phyloP scores from a whole-genome alignment of 2,329 filamentous ascomycete genomes.

The Penicillium janthinellum region DNA sequence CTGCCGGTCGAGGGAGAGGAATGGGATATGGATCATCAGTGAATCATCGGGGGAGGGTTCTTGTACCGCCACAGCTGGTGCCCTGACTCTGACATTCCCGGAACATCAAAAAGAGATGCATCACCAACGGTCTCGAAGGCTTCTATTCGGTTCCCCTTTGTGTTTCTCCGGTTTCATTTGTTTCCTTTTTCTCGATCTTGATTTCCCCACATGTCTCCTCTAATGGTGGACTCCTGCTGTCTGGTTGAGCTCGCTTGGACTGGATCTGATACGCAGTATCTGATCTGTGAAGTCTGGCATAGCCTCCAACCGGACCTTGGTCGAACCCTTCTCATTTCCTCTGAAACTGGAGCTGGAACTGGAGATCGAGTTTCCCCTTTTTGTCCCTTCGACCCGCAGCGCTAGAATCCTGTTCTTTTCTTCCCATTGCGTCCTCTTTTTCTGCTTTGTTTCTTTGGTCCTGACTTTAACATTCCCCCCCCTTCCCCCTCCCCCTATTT shows the following conservation, averaged over 20 bases:
- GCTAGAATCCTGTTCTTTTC: constrained; percentile 37
- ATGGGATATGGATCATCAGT: constrained; percentile 12
- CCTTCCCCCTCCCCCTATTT: constrained; percentile 16
- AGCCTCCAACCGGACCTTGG: neutral
- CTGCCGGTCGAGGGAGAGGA: constrained; percentile 36
- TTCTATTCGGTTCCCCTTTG: constrained; percentile 15
- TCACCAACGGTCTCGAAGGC: constrained; percentile 32
- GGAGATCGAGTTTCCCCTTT: constrained; percentile 24
- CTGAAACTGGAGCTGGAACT: neutral
- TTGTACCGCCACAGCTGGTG: neutral
- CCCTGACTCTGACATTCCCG: constrained; percentile 16
- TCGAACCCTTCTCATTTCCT: neutral
- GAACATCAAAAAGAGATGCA: constrained; percentile 30
- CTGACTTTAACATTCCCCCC: constrained; percentile 24
- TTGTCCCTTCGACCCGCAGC: constrained; percentile 33
- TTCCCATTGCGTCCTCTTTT: constrained; percentile 3
- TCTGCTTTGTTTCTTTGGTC: constrained; percentile 21
- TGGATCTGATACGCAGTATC: neutral
- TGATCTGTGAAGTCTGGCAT: neutral
- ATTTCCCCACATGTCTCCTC: neutral
- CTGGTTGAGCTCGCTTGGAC: neutral
- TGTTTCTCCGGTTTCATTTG: constrained; percentile 3
- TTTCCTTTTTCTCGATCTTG: constrained; percentile 1
- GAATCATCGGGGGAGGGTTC: constrained; percentile 12
- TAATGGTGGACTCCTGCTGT: neutral